Base-by-base conservation (phyloP, 2,329 filamentous ascomycete genomes). In the Fusarium robinianum region DNA sequence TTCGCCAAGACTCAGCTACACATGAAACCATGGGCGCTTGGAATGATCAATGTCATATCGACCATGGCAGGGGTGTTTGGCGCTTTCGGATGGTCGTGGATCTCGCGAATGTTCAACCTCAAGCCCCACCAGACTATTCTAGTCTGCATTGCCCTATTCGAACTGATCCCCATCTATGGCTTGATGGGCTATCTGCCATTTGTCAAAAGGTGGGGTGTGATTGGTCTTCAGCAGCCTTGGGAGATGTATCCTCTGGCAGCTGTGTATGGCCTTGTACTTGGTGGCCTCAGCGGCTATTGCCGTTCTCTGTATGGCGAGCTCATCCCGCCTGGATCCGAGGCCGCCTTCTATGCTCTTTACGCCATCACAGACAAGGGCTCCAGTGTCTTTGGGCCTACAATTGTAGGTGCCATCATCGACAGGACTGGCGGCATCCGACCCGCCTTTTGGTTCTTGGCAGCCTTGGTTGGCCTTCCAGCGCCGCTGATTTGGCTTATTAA, bases 331-430 rank as follows among this genome's bases (percentile, higher is more conserved):
- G 94, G 94, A 4, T 95, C 87, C 19, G 94, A 99, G 69, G 91
- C 94, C 0, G 91, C 92, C 0, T 99, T 99, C 64, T 99, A 95
- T 65, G 91, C 92, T 0, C 76, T 99, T 2, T 99, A 97, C 64
- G 94, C 94, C 23, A 96, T 97, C 53, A 97, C 94, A 2, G 94
- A 99, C 67, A 99, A 99, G 68, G 91, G 92, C 1, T 94, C 88
- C 15, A 95, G 88, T 63, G 77, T 97, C 3, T 96, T 99, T 67
- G 94, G 94, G 0, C 94, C 94, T 0, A 87, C 90, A 1, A 92
- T 99, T 63, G 94, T 99, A 1, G 94, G 91, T 2, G 83, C 84
- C 9, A 96, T 99, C 54, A 96, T 94, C 9, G 91, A 97, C 68
- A 81, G 75, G 36, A 86, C 85, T 18, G 88, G 88, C 5, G 84